Base-by-base conservation (phyloP, 768 basidiomycete species). In the Grammothele lineata region DNA sequence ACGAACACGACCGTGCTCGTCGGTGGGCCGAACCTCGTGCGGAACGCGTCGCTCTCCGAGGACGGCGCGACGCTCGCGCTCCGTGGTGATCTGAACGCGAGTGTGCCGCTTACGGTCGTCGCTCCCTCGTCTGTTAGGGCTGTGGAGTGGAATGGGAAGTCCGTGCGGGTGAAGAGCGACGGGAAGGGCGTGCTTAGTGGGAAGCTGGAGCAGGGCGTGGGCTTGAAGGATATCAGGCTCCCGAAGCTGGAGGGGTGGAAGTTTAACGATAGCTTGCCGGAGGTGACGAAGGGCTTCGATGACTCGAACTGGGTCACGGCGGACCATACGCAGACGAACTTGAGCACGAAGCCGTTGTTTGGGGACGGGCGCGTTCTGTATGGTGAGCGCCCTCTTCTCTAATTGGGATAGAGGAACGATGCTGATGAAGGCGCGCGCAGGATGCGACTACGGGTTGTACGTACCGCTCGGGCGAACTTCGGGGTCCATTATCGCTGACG, bases 391-490 rank as follows among this genome's bases (percentile, higher is more conserved):
- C 18, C 14, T 7, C 8, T 4, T 14, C 8, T 30, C 0, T 22
- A 1, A 8, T 6, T 2, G 21, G 9, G 38, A 40, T 24, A 21
- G 25, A 21, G 4, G 3, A 5, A 2, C 8, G 33, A 22, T 37
- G 33, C 40, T 54, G 22, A 51, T 21, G 10, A 11, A 40, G 27
- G 8, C 19, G 26, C n/a, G 4, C 21, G 4, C 17, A 62, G 61
- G 87, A 0, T 90, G 87, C 58, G 89, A 92, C 64, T 92, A 92
- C 62, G 85, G 81, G 45, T 92, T 83, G 87, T 90, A 49, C 64
- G 83, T 63, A 33, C 17, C 17, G 15, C 12, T 17, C 22, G 49
- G 64, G 83, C 62, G 27, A 7, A 30, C 18, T 21, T 21, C n/a
- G 17, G 11, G 15, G 34, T 38, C 26, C 12, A 17, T 32, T 9